Base-by-base conservation (phyloP, 164 flowering plant species). In the Tinospora cordifolia region DNA sequence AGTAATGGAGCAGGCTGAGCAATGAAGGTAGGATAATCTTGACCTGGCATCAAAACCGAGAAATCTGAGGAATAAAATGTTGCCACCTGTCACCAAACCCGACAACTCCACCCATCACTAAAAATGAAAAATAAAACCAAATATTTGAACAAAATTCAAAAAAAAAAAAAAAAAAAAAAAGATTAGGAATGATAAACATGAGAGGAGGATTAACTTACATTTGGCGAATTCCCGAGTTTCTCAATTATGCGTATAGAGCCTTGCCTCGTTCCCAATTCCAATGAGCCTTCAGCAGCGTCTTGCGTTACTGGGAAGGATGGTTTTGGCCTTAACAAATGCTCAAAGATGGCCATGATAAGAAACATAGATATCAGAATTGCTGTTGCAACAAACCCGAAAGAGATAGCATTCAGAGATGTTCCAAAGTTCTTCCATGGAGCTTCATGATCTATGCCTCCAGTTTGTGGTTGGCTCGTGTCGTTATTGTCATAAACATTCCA, bases 321-420 rank as follows among this genome's bases (percentile, higher is more conserved):
- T 70, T 63, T 81, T 46, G 94, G 88, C 75, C 85, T 81, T 64
- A 90, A 85, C 67, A 92, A 71, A 77, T 90, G 94, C 63, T 92
- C 96, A 57, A 90, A 87, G 27, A 90, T 86, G 69, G 96, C 98
- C 98, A 92, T 89, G 74, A 92, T 83, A 12, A 92, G 82, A 72
- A 92, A 92, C 96, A 92, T 82, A 25, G 90, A 90, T 62, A 92
- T 86, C 69, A 92, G 75, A 71, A 92, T 85, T 25, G 96, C 98
- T 4, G 94, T 92, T n/a, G 98, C 98, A 19, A 90, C 94, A 69
- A 92, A 87, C 6, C 98, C 96, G 51, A 90, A 87, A n/a, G 96
- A 90, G 64, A 89, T 86, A 54, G 94, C 94, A 80, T 83, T 83
- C 84, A 88, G 77, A n/a, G 96, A 87, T 49, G 89, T 75, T 41